These are phyloP conservation scores for Sporothrix dimorphospora DNA, from an alignment of 2,329 filamentous ascomycete genomes.

Conservation along the genomic window DNA sequence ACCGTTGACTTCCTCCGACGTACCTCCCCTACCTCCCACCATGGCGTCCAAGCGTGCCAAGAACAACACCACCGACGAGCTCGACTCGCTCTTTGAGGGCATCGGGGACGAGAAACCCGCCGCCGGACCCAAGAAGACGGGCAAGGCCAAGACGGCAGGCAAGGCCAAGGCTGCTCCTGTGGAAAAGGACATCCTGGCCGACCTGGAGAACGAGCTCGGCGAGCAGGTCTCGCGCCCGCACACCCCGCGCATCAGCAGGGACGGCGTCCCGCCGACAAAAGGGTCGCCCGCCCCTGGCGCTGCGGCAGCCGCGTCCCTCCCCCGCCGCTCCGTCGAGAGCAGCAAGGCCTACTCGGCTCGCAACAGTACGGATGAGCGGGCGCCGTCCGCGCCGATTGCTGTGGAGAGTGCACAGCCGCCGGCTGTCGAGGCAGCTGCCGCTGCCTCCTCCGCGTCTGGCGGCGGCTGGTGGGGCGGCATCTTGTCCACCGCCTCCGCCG, in stretches of 20 bases:
- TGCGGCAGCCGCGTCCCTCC: slow-evolving; percentile 50
- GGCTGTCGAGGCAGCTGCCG: slow-evolving; percentile 29
- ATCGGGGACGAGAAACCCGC: slow-evolving; percentile 58
- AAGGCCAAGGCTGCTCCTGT: slow-evolving; percentile 49
- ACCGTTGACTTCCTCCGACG: background rate
- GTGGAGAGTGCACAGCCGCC: slow-evolving; percentile 34
- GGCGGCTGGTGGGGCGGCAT: slow-evolving; percentile 91
- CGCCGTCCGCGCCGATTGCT: background rate
- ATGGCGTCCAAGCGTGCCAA: slow-evolving; percentile 65
- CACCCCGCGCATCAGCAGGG: slow-evolving; percentile 73
- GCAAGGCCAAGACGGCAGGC: slow-evolving; percentile 35
- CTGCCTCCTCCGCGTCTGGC: too few relatives aligned
- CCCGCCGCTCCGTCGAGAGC: slow-evolving; percentile 36
- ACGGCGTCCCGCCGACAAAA: slow-evolving; percentile 42
- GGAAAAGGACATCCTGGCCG: slow-evolving; percentile 80
- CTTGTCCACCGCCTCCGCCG: slow-evolving; percentile 79
- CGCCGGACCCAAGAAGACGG: slow-evolving; percentile 46
- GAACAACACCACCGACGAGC: slow-evolving; percentile 59
- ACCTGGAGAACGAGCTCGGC: slow-evolving; percentile 78
- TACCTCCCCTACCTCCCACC: background rate
- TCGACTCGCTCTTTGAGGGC: slow-evolving; percentile 67
- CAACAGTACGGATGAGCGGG: slow-evolving; percentile 56
- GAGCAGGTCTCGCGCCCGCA: slow-evolving; percentile 72
- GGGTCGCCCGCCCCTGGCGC: slow-evolving; percentile 55
- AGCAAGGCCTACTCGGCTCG: slow-evolving; percentile 51